A percentile compares a stretch with the other conserved stretches of the same genome.
Evolutionary conservation across 2,329 filamentous ascomycete species (phyloP).

Genomic region (Aspergillus sp.): DNA sequence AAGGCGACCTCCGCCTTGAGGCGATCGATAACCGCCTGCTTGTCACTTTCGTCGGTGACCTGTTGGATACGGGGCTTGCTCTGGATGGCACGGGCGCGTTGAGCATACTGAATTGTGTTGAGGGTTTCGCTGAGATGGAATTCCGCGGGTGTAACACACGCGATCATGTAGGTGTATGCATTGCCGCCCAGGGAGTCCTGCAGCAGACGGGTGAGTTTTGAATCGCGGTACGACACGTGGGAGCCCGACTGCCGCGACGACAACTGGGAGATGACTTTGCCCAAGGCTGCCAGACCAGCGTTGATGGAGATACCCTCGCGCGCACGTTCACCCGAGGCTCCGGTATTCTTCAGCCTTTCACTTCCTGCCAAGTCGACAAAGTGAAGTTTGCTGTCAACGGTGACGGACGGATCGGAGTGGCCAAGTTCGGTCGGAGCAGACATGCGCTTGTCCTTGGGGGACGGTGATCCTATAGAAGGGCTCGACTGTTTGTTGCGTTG

Average conservation of each 20-base stretch:
- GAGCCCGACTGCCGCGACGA: constrained; percentile 81
- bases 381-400: constrained; percentile 94
- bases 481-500: constrained; percentile 54
- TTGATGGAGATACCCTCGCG: constrained; percentile 98
- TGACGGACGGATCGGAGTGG: constrained; percentile 58
- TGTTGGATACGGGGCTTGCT: constrained; percentile 96
- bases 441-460: constrained; percentile 69
- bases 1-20: constrained; percentile 91
- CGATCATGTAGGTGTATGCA: constrained; percentile 99
- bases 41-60: constrained; percentile 79
- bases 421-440: constrained; percentile 78
- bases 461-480: constrained; percentile 32
- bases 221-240: constrained; percentile 96
- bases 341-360: constrained; percentile 93
- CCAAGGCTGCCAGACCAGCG: constrained; percentile 83
- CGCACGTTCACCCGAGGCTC: constrained; percentile 86
- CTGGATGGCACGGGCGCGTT: constrained; percentile 91
- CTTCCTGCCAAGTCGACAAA: constrained; percentile 97
- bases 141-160: constrained; percentile 91
- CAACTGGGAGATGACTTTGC: constrained; percentile 96
- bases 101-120: constrained; percentile 96
- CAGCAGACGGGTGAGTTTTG: constrained; percentile 86
- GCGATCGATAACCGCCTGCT: constrained; percentile 86
- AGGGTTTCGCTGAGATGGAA: constrained; percentile 97
- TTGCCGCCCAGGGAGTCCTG: constrained; percentile 96